Conservation (phyloP, 805 yeast species). For the Naumovozyma castellii region DNA sequence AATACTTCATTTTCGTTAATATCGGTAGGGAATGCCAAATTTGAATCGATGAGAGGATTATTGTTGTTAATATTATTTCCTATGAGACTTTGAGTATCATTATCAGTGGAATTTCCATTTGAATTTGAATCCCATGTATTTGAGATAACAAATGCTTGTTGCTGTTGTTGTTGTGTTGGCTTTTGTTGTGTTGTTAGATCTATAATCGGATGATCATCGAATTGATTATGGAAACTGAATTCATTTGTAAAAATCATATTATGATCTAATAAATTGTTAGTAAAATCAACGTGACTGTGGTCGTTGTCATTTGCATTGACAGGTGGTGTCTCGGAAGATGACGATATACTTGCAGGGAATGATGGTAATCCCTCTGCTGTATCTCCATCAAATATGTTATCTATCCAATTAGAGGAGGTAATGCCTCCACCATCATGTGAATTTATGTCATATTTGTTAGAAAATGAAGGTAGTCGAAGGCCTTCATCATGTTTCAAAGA, state of each 20-base stretch:
- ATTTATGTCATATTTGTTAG: not conserved
- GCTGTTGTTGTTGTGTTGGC: no score
- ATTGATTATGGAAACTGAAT: not conserved
- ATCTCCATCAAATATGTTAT: not conserved
- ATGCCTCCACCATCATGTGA: not conserved
- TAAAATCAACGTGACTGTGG: no score
- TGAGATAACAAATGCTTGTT: not conserved
- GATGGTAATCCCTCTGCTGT: not conserved
- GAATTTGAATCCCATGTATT: conserved; percentile 1
- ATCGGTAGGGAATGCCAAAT: not conserved
- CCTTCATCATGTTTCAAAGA: no score
- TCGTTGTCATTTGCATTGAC: no score
- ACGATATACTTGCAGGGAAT: not conserved
- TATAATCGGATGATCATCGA: not conserved
- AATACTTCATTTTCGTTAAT: not conserved
- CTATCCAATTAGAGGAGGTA: not conserved
- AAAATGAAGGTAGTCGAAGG: not conserved
- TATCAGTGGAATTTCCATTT: no score
- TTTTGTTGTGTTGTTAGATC: no score
- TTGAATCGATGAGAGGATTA: not conserved
- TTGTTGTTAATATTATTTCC: not conserved
- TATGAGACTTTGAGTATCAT: no score
- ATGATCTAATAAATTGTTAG: not conserved
- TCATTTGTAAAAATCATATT: not conserved
- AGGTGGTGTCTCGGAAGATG: not conserved